phyloP scores from a whole-genome alignment of 345 rosid species.

The Lumnitzera racemosa region DNA sequence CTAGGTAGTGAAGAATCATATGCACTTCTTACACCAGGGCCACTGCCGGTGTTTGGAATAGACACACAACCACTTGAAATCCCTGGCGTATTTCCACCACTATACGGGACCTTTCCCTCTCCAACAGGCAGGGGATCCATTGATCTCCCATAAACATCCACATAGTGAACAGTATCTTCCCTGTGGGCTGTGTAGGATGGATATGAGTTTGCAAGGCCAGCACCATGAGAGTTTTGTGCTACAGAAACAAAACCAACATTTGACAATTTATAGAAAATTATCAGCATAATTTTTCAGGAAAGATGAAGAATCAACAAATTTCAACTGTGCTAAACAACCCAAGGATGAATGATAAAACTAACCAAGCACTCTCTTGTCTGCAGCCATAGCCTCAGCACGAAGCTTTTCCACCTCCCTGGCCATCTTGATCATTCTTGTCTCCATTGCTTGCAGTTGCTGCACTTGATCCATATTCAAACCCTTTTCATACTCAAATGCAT shows the following conservation, averaged over 20 bases:
- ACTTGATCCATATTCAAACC: constrained; percentile 57
- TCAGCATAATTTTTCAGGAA: constrained; percentile 5
- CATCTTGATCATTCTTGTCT: constrained; percentile 49
- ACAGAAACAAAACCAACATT: constrained; percentile 1
- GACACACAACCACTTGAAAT: constrained; percentile 6
- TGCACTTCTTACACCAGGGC: constrained; percentile 15
- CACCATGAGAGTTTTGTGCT: constrained; percentile 24
- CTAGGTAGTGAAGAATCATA: constrained; percentile 22
- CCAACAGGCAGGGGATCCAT: constrained; percentile 13
- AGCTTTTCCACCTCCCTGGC: constrained; percentile 63
- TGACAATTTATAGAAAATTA: not conserved
- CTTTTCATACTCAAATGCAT: constrained; percentile 58
- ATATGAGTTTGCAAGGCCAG: constrained; percentile 17
- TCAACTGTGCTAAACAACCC: not conserved
- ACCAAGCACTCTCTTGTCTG: constrained; percentile 37
- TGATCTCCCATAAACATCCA: constrained; percentile 25
- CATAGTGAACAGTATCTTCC: constrained; percentile 11
- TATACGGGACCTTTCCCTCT: constrained; percentile 18
- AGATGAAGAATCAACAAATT: not conserved
- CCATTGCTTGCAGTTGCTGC: constrained; percentile 52
- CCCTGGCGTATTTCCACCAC: constrained; percentile 14
- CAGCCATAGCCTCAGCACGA: constrained; percentile 35
- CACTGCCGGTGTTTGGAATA: constrained; percentile 12
- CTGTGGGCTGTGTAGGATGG: constrained; percentile 16
- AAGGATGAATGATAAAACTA: constrained; percentile 7